Percentiles rank a stretch among this genome's conserved stretches.
These are phyloP conservation scores for Limnanthes douglasii DNA, from an alignment of 345 rosid species.

Conservation along the genomic window DNA sequence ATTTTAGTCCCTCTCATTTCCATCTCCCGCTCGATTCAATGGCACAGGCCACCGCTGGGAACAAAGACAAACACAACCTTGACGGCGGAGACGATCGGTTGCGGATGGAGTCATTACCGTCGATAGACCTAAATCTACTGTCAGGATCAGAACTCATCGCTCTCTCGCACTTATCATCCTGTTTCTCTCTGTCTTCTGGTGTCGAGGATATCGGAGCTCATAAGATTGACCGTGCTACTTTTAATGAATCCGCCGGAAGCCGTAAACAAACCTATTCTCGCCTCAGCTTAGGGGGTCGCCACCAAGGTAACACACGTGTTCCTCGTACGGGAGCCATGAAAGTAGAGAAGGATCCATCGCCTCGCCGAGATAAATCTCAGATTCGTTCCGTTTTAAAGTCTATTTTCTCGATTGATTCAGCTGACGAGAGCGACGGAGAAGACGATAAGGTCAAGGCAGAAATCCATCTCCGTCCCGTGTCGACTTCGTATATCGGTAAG, in stretches of 20 bases:
- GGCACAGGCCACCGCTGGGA: no score
- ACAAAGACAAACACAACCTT: no score
- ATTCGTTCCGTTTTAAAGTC: slow-evolving; percentile 37
- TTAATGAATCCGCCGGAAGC: slow-evolving; percentile 95
- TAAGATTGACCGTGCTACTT: slow-evolving; percentile 75
- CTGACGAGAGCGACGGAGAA: slow-evolving; percentile 7
- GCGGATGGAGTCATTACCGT: slow-evolving; percentile 29
- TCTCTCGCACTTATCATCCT: slow-evolving; percentile 42
- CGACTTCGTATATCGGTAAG: slow-evolving; percentile 11
- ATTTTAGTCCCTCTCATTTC: no score
- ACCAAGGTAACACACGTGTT: slow-evolving; percentile 10
- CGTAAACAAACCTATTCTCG: slow-evolving; percentile 87
- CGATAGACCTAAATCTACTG: slow-evolving; percentile 49
- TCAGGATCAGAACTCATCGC: slow-evolving; percentile 54
- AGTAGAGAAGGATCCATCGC: slow-evolving; percentile 10
- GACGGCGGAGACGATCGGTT: no score
- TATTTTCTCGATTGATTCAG: slow-evolving; percentile 30
- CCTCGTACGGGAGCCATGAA: slow-evolving; percentile 15
- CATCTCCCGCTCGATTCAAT: no score
- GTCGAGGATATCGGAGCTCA: slow-evolving; percentile 39
- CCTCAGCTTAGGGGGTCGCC: slow-evolving; percentile 64
- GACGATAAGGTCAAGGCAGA: slow-evolving; percentile 11
- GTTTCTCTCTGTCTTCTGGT: slow-evolving; percentile 26
- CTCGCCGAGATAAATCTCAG: slow-evolving; percentile 31
- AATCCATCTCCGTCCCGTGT: slow-evolving; percentile 21